These are phyloP conservation scores for Pyrrhoderma lamaoense DNA, from an alignment of 1,284 basidiomycete species.

Conservation along the genomic window DNA sequence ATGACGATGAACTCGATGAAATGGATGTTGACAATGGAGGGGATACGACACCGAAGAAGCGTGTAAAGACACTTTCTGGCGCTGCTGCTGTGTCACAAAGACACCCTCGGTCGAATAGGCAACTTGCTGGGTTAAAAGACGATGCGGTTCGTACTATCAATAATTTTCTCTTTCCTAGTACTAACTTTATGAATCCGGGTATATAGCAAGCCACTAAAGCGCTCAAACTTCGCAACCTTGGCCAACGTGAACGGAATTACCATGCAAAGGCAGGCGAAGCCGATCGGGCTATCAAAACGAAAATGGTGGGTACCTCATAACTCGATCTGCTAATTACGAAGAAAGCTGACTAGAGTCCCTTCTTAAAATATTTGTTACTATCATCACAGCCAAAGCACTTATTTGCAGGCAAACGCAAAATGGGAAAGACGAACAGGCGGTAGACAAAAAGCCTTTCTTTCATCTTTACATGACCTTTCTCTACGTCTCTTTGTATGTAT, in stretches of 20 bases:
- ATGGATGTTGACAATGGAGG: slow-evolving; percentile 50
- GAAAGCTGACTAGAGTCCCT: slow-evolving; percentile 13
- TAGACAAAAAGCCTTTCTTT: no score
- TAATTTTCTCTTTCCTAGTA: no score
- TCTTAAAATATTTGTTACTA: neutral
- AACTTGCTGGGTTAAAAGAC: slow-evolving; percentile 74
- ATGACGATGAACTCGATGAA: slow-evolving; percentile 31
- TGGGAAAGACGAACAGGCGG: slow-evolving; percentile 79
- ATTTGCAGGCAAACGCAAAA: slow-evolving; percentile 84
- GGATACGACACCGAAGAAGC: slow-evolving; percentile 48
- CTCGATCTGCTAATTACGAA: slow-evolving; percentile 4
- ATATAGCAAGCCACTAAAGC: slow-evolving; percentile 75
- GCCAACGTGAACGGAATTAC: slow-evolving; percentile 80
- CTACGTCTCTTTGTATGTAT: no score
- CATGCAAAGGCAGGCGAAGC: slow-evolving; percentile 85
- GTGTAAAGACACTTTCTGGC: slow-evolving; percentile 56
- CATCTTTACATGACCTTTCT: no score
- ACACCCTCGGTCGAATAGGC: slow-evolving; percentile 63
- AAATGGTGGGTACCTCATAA: slow-evolving; percentile 54
- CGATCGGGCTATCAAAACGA: slow-evolving; percentile 73
- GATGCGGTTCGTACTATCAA: slow-evolving; percentile 46
- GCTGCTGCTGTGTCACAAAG: slow-evolving; percentile 40
- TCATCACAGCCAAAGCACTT: slow-evolving; percentile 68
- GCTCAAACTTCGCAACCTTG: slow-evolving; percentile 73
- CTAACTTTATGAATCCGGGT: no score